These are phyloP conservation scores for Sambucus nigra DNA, from an alignment of 129 eudicot genomes.

Conservation along the genomic window DNA sequence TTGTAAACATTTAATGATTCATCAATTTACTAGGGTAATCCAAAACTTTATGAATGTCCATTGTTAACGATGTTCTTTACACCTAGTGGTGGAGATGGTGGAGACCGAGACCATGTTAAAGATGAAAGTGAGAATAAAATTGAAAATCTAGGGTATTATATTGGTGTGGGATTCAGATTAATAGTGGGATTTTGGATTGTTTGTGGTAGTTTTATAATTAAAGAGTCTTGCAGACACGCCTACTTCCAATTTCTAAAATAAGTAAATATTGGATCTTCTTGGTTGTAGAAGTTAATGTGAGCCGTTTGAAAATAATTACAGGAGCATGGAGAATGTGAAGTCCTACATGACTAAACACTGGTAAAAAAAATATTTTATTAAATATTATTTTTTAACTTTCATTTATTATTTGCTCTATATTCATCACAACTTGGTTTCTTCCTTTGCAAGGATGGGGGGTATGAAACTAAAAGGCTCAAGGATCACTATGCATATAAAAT, in stretches of 20 bases:
- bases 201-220: slow-evolving; percentile 13
- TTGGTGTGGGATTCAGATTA: slow-evolving; percentile 3
- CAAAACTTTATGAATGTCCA: slow-evolving; percentile 12
- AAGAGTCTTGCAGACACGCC: slow-evolving; percentile 14
- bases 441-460: too few species aligned
- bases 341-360: too few species aligned
- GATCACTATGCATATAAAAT: too few species aligned
- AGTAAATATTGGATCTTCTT: background rate
- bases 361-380: too few species aligned
- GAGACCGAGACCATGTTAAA: background rate
- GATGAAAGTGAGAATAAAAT: background rate
- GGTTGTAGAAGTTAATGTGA: too few species aligned
- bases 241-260: background rate
- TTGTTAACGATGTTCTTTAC: slow-evolving; percentile 3
- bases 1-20: slow-evolving; percentile 16
- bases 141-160: background rate
- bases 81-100: background rate
- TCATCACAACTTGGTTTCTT: too few species aligned
- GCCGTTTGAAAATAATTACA: too few species aligned
- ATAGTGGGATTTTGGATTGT: slow-evolving; percentile 16
- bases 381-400: too few species aligned
- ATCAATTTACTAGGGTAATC: slow-evolving; percentile 12
- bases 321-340: too few species aligned
- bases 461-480: too few species aligned
- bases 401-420: too few species aligned